phyloP scores from a whole-genome alignment of 2,329 filamentous ascomycete species.

The Alternaria solani region DNA sequence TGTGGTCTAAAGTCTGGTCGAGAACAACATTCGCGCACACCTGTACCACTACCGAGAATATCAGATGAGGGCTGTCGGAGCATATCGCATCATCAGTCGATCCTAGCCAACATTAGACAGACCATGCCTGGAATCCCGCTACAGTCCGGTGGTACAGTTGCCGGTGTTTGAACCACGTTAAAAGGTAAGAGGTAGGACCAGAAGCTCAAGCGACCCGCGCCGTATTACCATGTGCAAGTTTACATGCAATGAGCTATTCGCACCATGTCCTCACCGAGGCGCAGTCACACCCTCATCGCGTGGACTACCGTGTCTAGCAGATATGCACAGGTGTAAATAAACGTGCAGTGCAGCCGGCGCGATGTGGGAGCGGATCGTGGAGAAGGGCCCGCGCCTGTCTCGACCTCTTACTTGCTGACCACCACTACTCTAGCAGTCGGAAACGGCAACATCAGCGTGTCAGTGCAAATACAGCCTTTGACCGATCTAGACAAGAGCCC shows the following conservation, averaged over 20 bases:
- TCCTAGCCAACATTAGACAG: slow-evolving; percentile 15
- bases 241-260: slow-evolving; percentile 7
- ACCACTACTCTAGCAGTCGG: slow-evolving; percentile 32
- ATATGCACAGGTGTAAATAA: slow-evolving; percentile 52
- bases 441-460: slow-evolving; percentile 10
- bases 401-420: slow-evolving; percentile 49
- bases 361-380: slow-evolving; percentile 51
- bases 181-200: slow-evolving; percentile 29
- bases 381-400: slow-evolving; percentile 42
- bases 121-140: slow-evolving; percentile 26
- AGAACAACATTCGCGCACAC: slow-evolving; percentile 25
- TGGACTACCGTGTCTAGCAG: slow-evolving; percentile 42
- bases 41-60: slow-evolving; percentile 42
- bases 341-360: slow-evolving; percentile 53
- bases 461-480: slow-evolving; percentile 7
- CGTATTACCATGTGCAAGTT: slow-evolving; percentile 36
- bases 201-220: slow-evolving; percentile 38
- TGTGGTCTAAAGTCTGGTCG: slow-evolving; percentile 33
- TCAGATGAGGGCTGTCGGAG: slow-evolving; percentile 28
- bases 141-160: slow-evolving; percentile 25
- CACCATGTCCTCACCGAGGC: slow-evolving; percentile 21
- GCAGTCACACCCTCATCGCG: slow-evolving; percentile 46
- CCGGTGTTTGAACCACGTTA: slow-evolving; percentile 22
- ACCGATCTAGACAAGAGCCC: slow-evolving; percentile 18
- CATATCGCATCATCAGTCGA: slow-evolving; percentile 26